Base-by-base conservation (phyloP, 2,329 filamentous ascomycete genomes). In the Fusarium robinianum region DNA sequence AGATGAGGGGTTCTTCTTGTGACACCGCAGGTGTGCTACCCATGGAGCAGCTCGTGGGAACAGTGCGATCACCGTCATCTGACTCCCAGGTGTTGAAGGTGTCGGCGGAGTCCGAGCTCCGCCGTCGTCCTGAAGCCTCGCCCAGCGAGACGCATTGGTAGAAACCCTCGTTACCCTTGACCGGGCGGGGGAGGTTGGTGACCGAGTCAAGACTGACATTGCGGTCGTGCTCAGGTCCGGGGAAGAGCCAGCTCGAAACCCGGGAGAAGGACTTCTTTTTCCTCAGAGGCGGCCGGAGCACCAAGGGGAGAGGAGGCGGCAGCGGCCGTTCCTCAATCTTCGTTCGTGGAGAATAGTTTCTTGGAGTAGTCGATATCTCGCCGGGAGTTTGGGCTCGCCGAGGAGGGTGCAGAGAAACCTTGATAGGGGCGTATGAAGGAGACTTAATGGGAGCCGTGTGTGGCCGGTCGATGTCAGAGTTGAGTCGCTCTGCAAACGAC, bases 221-320 rank as follows among this genome's bases (percentile, higher is more conserved):
- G 12, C 61, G 64, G 39, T 66, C 63, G 43, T 70, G 62, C 31
- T 65, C 57, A 23, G 68, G 57, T 12, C 66, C 63, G 30, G 76
- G 71, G 53, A 78, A 80, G 17, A 84, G 69, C 80, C 81, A 84
- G 53, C 65, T 75, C 3, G 81, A 83, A 7, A 84, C 78, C 11
- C 75, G 73, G 8, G 80, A 81, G 60, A 85, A 84, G 0, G 81
- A 83, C 60, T 84, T 85, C 72, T 84, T 85, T 71, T 84, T 84
- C 46, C 81, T 72, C 49, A 84, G 62, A 2, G 79, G 79, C 6
- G 80, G 80, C n/a, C 77, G 76, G 42, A 82, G 71, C 11, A 81
- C 75, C 16, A 83, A 71, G 0, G 80, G 80, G 5, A 83, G 67
- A 3, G 81, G 80, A 1, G 80, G 80, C 3, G 78, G 76, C 1